phyloP scores from a whole-genome alignment of 495 filamentous ascomycete species.

The Usnea hakonensis region DNA sequence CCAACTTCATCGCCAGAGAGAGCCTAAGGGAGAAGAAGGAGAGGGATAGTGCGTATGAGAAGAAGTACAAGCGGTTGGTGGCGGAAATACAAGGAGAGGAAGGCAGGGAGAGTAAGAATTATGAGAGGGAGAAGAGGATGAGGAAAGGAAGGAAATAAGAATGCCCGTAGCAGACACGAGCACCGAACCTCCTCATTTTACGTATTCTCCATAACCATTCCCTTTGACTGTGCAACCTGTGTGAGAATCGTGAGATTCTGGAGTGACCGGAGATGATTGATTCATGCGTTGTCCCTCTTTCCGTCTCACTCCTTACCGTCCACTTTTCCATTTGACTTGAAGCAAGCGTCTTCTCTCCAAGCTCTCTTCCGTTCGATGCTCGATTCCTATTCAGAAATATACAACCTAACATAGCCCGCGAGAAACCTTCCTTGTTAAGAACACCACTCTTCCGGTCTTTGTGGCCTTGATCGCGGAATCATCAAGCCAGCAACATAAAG shows the following conservation, averaged over 20 bases:
- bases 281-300: not conserved
- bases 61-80: constrained; percentile 84
- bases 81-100: constrained; percentile 94
- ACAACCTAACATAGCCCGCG: not conserved
- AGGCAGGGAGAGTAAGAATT: constrained; percentile 74
- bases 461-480: not conserved
- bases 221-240: not conserved
- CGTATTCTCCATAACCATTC: not conserved
- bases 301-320: not conserved
- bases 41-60: constrained; percentile 80
- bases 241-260: not conserved
- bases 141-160: constrained; percentile 53
- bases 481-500: not conserved
- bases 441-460: not conserved
- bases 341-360: not conserved
- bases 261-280: not conserved
- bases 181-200: not conserved
- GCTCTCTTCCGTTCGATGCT: not conserved
- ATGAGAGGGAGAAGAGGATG: constrained; percentile 74
- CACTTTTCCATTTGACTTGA: not conserved
- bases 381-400: not conserved
- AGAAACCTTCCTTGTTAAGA: not conserved
- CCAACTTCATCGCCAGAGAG: constrained; percentile 83
- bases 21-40: constrained; percentile 86
- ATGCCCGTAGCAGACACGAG: not conserved